Evolutionary conservation across 1,139 yeast genomes (phyloP), one percentile per base, ranked within the genome.

Genomic region (Taphrina communis): DNA sequence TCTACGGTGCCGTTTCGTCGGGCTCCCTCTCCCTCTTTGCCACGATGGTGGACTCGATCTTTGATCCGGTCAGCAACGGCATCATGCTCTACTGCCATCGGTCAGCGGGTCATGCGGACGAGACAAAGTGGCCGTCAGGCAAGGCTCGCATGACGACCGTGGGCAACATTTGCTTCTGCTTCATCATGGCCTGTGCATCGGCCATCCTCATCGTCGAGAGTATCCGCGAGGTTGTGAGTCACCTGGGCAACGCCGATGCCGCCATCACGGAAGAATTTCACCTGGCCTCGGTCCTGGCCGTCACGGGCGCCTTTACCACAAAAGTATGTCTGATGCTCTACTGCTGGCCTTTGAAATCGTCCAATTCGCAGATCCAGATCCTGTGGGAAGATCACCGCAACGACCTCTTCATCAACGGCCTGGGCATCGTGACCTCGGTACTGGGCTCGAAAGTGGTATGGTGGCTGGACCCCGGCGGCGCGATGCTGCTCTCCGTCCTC

Each of bases 381-480:
- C 69, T 71, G 48, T 71, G 72, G 72, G 70, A 71, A 53, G 73
- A 71, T 56, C 73, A 71, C 58, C 71, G 73, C 35, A 71, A 71
- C 50, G 73, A 71, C 58, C 53, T 71, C 53, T 68, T 71, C 68
- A 69, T 71, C 72, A 71, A 71, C 38, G 73, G 72, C 7, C 70
- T 71, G 35, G 73, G 73, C 57, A 57, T 71, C 53, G 52, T 71
- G 44, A 71, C 73, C n/a, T 71, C 72, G 1, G 70, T 71, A 12
- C 68, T 68, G 21, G 73, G 73, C 17, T 36, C 67, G 35, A 71
- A 70, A 38, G 66, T 71, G 44, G 53, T 44, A 36, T 71, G 73
- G 73, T 71, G 73, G 73, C 65, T 71, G 48, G 73, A 71, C 63
- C 72, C 73, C 5, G 66, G 68, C 51, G 73, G 73, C 42, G 73